phyloP scores from a whole-genome alignment of 2,329 filamentous ascomycete genomes.

The Coccinonectria pachysandricola region DNA sequence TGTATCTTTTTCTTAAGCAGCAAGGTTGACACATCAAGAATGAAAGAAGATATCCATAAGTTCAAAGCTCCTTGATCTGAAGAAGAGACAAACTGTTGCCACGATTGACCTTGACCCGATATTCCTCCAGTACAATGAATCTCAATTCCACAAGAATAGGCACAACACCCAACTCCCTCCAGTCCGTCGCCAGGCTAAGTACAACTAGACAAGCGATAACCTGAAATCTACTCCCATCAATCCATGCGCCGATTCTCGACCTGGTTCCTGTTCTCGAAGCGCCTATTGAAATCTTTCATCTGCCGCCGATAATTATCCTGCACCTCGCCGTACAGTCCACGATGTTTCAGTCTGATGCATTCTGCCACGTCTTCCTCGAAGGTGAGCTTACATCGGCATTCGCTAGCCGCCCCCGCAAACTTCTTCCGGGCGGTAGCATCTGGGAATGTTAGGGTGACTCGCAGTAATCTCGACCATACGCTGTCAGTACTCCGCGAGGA shows the following conservation, averaged over 20 bases:
- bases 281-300: conserved; percentile 12
- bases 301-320: conserved; percentile 19
- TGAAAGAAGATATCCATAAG: too few species aligned
- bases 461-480: conserved; percentile 17
- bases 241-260: conserved; percentile 9
- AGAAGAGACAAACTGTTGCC: too few species aligned
- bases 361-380: conserved; percentile 13
- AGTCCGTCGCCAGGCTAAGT: too few species aligned
- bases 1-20: neutral
- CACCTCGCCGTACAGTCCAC: conserved; percentile 21
- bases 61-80: too few species aligned
- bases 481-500: conserved; percentile 9
- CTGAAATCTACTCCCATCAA: too few species aligned
- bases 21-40: too few species aligned
- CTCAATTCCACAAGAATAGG: too few species aligned
- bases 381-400: conserved; percentile 18
- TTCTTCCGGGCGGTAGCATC: conserved; percentile 8
- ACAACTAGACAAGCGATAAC: too few species aligned
- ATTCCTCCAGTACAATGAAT: too few species aligned
- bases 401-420: conserved; percentile 20
- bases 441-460: conserved; percentile 23
- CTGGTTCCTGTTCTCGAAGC: conserved; percentile 12
- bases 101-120: too few species aligned
- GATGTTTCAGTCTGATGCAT: conserved; percentile 18
- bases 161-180: too few species aligned